Evolutionary conservation across 2,329 filamentous ascomycete species (phyloP), one percentile per base, ranked within the genome.

Genomic region (Paecilomyces fulvus): DNA sequence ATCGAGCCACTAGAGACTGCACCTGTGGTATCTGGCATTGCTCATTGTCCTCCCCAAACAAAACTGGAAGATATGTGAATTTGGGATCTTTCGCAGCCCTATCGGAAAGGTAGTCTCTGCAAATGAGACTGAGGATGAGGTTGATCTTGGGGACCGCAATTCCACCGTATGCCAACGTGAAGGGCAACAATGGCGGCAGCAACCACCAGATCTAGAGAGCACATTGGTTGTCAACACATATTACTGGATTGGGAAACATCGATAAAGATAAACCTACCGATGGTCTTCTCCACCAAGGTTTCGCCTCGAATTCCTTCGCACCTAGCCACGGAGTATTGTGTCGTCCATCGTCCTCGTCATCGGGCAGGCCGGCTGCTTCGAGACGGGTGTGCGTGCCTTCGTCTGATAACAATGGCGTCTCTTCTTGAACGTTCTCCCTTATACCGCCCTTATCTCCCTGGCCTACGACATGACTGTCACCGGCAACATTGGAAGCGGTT

Each of bases 91-190:
- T 62, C 3, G 79, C 68, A 7, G 82, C 78, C 69, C 82, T 76
- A 64, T 95, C 87, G 23, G 85, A 80, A 62, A 94, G 87, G 72
- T 96, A 95, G 59, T 88, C 81, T 60, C 85, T 83, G 72, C 94
- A 99, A 54, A 97, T 83, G 28, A 99, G 79, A 57, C 86, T 82
- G 59, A 95, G 80, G 60, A 95, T 90, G 73, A 96, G 75, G 67
- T 96, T 95, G 60, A 96, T 79, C 70, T 88, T 94, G 9, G 92
- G 92, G 8, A 96, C 89, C 7, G 94, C 78, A 6, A 89, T 83
- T 56, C 90, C 90, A 30, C 92, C 94, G 71, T 94, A 92, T 0
- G 92, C 91, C 55, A 95, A 77, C 0, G 90, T 90, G 68, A 90
- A 92, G 49, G 96, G 73, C 56, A 88, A 79, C 72, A 92, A 94